Conservation (phyloP, 306 rosid genomes). For the Sicyos edulis region DNA sequence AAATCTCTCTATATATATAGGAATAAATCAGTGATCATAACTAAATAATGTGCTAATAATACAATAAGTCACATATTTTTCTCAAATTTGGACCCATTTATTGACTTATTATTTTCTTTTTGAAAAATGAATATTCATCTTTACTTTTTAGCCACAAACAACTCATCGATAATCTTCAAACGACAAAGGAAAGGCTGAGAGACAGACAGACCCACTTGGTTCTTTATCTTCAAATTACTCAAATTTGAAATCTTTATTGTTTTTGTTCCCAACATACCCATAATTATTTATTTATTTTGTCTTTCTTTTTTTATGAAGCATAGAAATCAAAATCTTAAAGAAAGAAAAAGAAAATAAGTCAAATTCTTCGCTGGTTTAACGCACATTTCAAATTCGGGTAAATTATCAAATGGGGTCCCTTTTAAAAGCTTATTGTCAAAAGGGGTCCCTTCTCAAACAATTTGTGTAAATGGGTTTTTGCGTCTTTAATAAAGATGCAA, state of each 20-base stretch:
- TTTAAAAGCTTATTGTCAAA: too few species aligned
- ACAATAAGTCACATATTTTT: neutral
- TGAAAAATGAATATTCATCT: neutral
- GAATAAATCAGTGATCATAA: too few species aligned
- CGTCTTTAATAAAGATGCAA: too few species aligned
- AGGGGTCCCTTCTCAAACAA: too few species aligned
- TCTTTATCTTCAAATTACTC: neutral
- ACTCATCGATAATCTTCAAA: constrained; percentile 2
- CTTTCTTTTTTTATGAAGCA: too few species aligned
- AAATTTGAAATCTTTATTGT: neutral
- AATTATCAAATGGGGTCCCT: too few species aligned
- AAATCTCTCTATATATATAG: neutral
- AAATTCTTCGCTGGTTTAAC: neutral
- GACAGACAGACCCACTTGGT: constrained; percentile 9
- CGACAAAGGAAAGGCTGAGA: neutral
- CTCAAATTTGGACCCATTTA: neutral
- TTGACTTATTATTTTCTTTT: neutral
- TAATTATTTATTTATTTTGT: too few species aligned
- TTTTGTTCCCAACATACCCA: neutral
- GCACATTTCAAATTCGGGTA: neutral
- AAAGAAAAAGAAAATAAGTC: neutral
- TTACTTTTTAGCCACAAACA: constrained; percentile 7
- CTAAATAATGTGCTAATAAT: neutral
- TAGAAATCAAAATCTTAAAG: too few species aligned
- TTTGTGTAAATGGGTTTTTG: too few species aligned